Evolutionary conservation across 169 alveolate species (phyloP), one percentile per base, ranked within the genome.

Genomic region (Amoebophrya sp.): DNA sequence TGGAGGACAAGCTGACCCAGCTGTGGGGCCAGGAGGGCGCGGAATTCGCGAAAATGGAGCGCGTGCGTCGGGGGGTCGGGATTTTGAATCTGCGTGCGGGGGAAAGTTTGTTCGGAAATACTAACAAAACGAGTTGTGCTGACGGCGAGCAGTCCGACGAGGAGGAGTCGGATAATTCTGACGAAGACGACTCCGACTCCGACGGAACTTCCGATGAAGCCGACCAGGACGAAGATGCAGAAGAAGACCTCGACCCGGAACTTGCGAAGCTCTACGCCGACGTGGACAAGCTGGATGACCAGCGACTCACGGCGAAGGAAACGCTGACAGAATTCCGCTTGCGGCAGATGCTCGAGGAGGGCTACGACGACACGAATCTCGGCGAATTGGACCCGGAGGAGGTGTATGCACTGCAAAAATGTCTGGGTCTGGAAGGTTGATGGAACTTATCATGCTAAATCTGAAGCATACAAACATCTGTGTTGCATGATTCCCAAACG

Each of bases 11-110:
- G 83, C 10, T 25, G 38, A 25, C 0, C 39, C 39, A 18, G 29
- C 32, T 66, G 83, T 66, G 83, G 83, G 83, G 83, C 18, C 1
- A 18, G 29, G 83, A 66, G 83, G 83, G 83, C 83, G 83, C 83
- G 2, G 83, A 66, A 66, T n/a, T 66, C 83, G 83, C 83, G 1
- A 7, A 25, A 7, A 25, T 66, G 32, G 83, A 66, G 18, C 83
- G 83, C 32, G 35, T 66, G 35, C 29, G 35, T 3, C 12, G 35
- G 7, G 83, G 83, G 7, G 32, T 7, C 12, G 83, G 83, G 18
- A 66, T 66, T 66, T 25, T 66, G 35, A n/a, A 66, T 1, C 54
- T n/a, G n/a, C n/a, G n/a, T n/a, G n/a, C 54, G 12, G 83, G 83
- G 35, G 83, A n/a, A 3, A 66, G 35, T 1, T 25, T 66, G 1